Evolutionary conservation across 2,329 filamentous ascomycete species (phyloP), one percentile per base, ranked within the genome.

Genomic region (Xylaria sp.): DNA sequence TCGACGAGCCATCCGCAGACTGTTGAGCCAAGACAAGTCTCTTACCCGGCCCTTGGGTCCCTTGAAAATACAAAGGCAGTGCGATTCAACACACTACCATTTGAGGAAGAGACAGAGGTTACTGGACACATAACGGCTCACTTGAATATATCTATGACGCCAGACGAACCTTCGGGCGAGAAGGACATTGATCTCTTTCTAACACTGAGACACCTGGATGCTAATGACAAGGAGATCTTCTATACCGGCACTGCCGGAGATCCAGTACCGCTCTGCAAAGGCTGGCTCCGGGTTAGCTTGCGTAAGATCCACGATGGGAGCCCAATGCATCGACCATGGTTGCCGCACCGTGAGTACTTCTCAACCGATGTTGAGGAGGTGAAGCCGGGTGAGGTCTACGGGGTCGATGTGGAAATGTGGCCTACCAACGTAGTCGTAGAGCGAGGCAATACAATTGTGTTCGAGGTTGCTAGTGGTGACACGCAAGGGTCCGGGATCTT

Each of bases 201-300:
- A 15, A 90, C 89, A 0, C 79, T 91, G 3, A 84, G 89, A 9
- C 83, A 91, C 78, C 81, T 90, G 39, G 83, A 82, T 0, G 79
- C 87, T 0, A 72, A 78, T 0, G 87, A 86, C 0, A 81, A 85
- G 10, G 88, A 91, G 70, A 81, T 91, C 3, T 84, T 84, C 71
- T 91, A 91, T 76, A 91, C 89, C 0, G 89, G 89, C 39, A 90
- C 89, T 2, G 86, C 87, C 0, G 89, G 89, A 13, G 89, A 91
- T 67, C 84, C 86, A 0, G 83, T 91, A 0, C 89, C 89, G 0
- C 80, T 91, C 0, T 83, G 84, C 60, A 91, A 91, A 76, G 89
- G 89, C 25, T 91, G 88, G 88, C 83, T 91, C 10, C 83, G 88
- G 0, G 83, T 85, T 12, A 86, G 82, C 39, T 78, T 89, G 20